These are phyloP conservation scores for Neckera pumila DNA, from an alignment of 225 moss, liverwort and hornwort genomes.

Conservation along the genomic window DNA sequence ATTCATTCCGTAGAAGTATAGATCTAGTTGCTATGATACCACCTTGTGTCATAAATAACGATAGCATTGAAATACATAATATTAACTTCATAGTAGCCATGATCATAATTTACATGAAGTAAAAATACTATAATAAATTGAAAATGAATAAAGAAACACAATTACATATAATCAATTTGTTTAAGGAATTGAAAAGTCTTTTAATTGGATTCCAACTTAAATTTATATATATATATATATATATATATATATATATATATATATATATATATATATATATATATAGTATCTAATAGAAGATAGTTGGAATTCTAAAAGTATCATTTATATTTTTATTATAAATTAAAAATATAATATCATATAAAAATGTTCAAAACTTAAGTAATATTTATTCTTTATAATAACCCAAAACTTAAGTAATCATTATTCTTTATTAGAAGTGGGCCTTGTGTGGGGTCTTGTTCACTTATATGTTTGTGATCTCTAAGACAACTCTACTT, in stretches of 20 bases:
- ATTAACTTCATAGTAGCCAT: not conserved
- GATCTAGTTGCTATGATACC: not conserved
- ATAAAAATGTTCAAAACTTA: not conserved
- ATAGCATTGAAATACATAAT: not conserved
- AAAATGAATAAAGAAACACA: not conserved
- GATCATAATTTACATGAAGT: not conserved
- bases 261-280: too few species aligned
- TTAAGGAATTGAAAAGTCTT: too few species aligned
- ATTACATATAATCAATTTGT: too few species aligned
- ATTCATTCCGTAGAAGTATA: not conserved
- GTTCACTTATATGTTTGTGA: not conserved
- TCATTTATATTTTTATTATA: accelerated
- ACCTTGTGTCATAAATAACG: not conserved
- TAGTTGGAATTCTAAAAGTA: not conserved
- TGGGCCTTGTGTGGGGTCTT: accelerated
- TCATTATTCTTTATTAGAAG: not conserved
- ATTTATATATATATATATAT: too few species aligned
- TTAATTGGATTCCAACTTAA: too few species aligned
- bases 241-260: too few species aligned
- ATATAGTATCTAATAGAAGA: not conserved
- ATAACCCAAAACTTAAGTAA: not conserved
- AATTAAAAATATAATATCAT: not conserved
- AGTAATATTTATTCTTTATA: not conserved
- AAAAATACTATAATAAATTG: not conserved
- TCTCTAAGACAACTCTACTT: accelerated